Conservation (phyloP, 1,284 basidiomycete species). For the Singerocomus rubriflavus region DNA sequence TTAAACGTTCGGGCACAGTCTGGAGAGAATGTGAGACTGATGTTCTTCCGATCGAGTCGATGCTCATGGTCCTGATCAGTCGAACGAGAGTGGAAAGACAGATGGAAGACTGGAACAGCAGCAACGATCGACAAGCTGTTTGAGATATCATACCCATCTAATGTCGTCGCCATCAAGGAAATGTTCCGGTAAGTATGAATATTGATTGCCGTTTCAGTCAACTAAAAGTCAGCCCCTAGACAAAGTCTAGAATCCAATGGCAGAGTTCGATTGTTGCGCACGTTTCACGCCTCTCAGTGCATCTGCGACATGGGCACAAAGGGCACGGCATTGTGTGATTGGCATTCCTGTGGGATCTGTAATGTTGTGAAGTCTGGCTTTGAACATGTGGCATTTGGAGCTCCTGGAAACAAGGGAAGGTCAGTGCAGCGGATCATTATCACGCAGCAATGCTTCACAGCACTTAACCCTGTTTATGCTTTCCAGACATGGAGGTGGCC, state of each 20-base stretch:
- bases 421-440: conserved; percentile 24
- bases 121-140: conserved; percentile 52
- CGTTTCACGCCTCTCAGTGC: conserved; percentile 59
- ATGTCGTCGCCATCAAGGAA: conserved; percentile 38
- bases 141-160: conserved; percentile 39
- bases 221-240: conserved; percentile 18
- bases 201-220: conserved; percentile 15
- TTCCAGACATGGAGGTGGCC: conserved; percentile 49
- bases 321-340: conserved; percentile 46
- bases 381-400: conserved; percentile 52
- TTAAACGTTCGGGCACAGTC: conserved; percentile 31
- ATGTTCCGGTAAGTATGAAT: conserved; percentile 42
- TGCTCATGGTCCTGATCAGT: conserved; percentile 21
- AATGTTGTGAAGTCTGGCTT: conserved; percentile 54
- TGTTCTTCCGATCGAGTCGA: conserved; percentile 18
- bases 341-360: conserved; percentile 62
- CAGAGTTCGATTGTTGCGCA: conserved; percentile 44
- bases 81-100: conserved; percentile 41
- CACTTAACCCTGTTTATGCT: conserved; percentile 1
- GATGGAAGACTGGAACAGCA: conserved; percentile 43
- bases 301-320: conserved; percentile 62
- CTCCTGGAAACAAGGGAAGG: conserved; percentile 49
- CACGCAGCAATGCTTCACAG: background rate
- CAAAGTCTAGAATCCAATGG: conserved; percentile 30
- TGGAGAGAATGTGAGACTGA: conserved; percentile 34